Percentiles rank a stretch among this genome's conserved stretches.
Evolutionary conservation across 805 yeast genomes (phyloP).

Genomic region (Candida quercuum): DNA sequence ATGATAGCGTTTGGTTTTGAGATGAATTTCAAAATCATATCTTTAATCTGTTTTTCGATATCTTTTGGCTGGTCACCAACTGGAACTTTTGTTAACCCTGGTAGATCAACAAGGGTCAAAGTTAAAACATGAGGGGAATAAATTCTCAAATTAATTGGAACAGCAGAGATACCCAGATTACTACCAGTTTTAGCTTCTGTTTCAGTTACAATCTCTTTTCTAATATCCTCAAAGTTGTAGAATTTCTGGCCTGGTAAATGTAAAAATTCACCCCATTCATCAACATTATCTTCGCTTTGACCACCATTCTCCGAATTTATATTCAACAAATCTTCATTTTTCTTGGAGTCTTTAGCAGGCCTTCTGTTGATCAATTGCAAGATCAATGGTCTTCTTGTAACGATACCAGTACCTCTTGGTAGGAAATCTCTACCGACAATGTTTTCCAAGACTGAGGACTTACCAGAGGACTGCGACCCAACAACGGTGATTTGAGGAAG

Average conservation of each 20-base stretch:
- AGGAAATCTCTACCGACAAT: constrained; percentile 88
- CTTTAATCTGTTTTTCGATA: constrained; percentile 90
- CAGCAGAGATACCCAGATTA: constrained; percentile 84
- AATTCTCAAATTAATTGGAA: constrained; percentile 89
- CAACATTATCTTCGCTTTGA: constrained; percentile 62
- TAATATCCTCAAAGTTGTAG: constrained; percentile 82
- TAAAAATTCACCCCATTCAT: constrained; percentile 97
- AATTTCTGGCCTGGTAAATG: constrained; percentile 87
- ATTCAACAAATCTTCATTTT: constrained; percentile 27
- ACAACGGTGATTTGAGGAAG: constrained; percentile 94
- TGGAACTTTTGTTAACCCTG: constrained; percentile 97
- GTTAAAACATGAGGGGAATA: constrained; percentile 93
- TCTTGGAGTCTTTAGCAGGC: constrained; percentile 27
- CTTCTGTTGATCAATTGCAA: constrained; percentile 75
- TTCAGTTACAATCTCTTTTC: constrained; percentile 86
- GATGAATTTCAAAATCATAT: constrained; percentile 87
- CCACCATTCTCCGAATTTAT: constrained; percentile 40
- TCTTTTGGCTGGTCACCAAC: constrained; percentile 99
- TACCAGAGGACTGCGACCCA: constrained; percentile 88
- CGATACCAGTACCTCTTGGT: constrained; percentile 92
- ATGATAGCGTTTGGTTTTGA: constrained; percentile 94
- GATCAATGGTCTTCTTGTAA: constrained; percentile 82
- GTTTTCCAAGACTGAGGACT: constrained; percentile 84
- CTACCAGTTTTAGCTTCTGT: constrained; percentile 80
- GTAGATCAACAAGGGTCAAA: constrained; percentile 90